phyloP scores from a whole-genome alignment of 78 protist species.

The Speleostelium caveatum region DNA sequence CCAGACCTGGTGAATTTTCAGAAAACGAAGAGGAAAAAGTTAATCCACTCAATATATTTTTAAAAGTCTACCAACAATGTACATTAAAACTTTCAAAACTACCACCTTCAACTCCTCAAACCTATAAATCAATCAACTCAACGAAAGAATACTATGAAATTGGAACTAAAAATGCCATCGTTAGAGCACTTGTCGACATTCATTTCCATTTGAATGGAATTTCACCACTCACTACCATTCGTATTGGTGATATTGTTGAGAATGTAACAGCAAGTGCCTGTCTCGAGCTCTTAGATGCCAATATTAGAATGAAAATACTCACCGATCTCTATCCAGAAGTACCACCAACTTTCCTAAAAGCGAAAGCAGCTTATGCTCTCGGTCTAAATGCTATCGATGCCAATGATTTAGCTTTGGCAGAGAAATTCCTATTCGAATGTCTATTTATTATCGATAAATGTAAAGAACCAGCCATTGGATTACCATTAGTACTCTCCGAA shows the following conservation, averaged over 20 bases:
- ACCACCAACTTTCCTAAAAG: constrained; percentile 75
- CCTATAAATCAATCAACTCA: constrained; percentile 16
- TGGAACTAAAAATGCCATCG: constrained; percentile 70
- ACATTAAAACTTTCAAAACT: neutral
- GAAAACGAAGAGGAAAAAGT: constrained; percentile 65
- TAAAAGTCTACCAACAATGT: constrained; percentile 58
- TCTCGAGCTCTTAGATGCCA: constrained; percentile 65
- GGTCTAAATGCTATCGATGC: constrained; percentile 64
- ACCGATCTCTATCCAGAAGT: constrained; percentile 71
- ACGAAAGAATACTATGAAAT: constrained; percentile 43
- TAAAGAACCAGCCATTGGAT: constrained; percentile 32
- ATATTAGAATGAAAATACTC: constrained; percentile 50
- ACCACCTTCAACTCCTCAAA: constrained; percentile 17
- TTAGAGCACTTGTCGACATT: constrained; percentile 55
- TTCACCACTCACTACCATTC: constrained; percentile 71
- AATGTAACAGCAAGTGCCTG: neutral
- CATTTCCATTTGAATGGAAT: constrained; percentile 82
- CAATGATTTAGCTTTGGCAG: constrained; percentile 49
- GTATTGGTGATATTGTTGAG: constrained; percentile 5
- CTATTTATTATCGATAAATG: constrained; percentile 69
- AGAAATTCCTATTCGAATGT: constrained; percentile 74
- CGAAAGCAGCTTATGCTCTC: constrained; percentile 77
- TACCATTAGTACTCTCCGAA: constrained; percentile 67
- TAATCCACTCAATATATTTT: constrained; percentile 54
- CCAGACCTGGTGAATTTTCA: constrained; percentile 55